phyloP scores from a whole-genome alignment of 1,284 basidiomycete species.

The Cutaneotrichosporon arboriforme region DNA sequence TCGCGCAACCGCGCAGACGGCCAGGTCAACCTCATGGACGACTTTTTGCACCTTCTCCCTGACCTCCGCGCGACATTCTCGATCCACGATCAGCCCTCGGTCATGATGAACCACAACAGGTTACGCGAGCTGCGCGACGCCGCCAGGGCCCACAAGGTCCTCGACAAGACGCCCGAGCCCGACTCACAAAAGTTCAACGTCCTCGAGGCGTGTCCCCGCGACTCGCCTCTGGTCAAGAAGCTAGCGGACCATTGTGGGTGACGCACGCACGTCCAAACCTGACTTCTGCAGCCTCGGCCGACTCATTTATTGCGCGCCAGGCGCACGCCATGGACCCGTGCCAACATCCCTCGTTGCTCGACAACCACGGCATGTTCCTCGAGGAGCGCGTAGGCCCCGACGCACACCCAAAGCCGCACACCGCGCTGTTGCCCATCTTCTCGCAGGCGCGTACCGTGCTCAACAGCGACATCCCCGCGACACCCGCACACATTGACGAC shows the following conservation, averaged over 20 bases:
- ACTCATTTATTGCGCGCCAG: constrained; percentile 44
- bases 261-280: background rate
- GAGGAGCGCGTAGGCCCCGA: constrained; percentile 35
- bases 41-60: constrained; percentile 39
- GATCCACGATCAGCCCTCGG: constrained; percentile 48
- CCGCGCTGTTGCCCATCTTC: constrained; percentile 45
- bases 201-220: constrained; percentile 39
- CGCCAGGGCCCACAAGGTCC: constrained; percentile 32
- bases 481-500: constrained; percentile 45
- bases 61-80: constrained; percentile 42
- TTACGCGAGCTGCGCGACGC: constrained; percentile 38
- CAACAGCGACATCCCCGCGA: constrained; percentile 47
- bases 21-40: constrained; percentile 49
- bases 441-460: constrained; percentile 44
- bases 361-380: constrained; percentile 47
- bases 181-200: constrained; percentile 41
- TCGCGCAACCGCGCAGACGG: constrained; percentile 43
- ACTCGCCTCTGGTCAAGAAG: constrained; percentile 39
- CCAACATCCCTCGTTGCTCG: constrained; percentile 44
- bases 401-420: constrained; percentile 45
- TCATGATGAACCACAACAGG: constrained; percentile 40
- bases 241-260: constrained; percentile 36
- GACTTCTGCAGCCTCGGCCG: constrained; percentile 25
- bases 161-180: constrained; percentile 32
- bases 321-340: constrained; percentile 46